phyloP scores from a whole-genome alignment of 495 filamentous ascomycete species.

The Trichoderma reesei region DNA sequence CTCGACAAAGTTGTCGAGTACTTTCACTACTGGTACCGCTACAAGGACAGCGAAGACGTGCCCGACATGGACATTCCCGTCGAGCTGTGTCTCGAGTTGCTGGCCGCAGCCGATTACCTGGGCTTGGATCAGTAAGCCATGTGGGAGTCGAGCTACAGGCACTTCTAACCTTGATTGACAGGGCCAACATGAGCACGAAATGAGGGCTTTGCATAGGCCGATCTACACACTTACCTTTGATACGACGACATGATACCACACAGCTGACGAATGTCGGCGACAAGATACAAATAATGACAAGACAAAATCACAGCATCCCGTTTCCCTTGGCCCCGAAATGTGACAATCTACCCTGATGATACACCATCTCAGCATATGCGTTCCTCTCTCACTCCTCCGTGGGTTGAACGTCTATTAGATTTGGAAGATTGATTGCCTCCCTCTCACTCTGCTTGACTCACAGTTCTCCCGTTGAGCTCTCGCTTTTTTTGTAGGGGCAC shows the following conservation, averaged over 20 bases:
- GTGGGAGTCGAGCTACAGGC: constrained; percentile 7
- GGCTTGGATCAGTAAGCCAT: constrained; percentile 28
- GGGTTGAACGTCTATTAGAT: constrained; percentile 66
- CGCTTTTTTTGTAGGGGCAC: constrained; percentile 41
- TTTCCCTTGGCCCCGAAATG: not conserved
- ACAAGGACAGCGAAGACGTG: constrained; percentile 64
- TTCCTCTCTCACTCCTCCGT: constrained; percentile 43
- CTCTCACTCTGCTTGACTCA: constrained; percentile 42
- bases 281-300: not conserved
- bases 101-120: constrained; percentile 73
- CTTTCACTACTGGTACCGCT: constrained; percentile 79
- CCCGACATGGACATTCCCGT: constrained; percentile 81
- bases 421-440: constrained; percentile 53
- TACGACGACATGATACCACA: constrained; percentile 11
- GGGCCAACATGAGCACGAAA: constrained; percentile 15
- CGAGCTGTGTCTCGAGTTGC: constrained; percentile 66
- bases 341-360: not conserved
- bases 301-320: constrained; percentile 12
- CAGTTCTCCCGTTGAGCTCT: constrained; percentile 23
- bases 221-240: not conserved
- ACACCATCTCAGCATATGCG: constrained; percentile 63
- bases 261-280: not conserved
- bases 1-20: constrained; percentile 90
- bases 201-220: not conserved
- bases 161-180: constrained; percentile 18